Evolutionary conservation across 768 basidiomycete species (phyloP), one percentile per base, ranked within the genome.

Genomic region (Daedaleopsis sinensis): DNA sequence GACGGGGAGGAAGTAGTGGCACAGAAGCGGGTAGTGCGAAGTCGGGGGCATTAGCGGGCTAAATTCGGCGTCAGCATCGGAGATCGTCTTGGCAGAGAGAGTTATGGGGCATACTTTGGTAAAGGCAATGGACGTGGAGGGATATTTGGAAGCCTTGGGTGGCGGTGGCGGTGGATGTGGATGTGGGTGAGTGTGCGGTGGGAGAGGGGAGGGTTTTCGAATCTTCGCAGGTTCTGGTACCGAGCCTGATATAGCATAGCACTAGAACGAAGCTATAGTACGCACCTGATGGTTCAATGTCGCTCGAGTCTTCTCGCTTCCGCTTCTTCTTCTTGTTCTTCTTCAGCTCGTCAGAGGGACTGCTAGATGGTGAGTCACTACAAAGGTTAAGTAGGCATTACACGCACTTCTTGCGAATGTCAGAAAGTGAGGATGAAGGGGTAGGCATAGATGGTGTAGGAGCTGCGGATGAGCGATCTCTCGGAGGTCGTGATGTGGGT

Each of bases 241-340:
- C 19, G 32, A 21, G 47, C 19, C 51, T 44, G 19, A 48, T 37
- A 65, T 67, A 57, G 67, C 64, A 32, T 7, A 35, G 23, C 21
- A 18, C 39, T 21, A 21, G 42, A 61, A 36, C 55, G 54, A 47
- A 55, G 57, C 55, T 49, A 60, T 57, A 11, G 56, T 59, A 50
- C 72, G 55, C 73, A 84, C 85, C 84, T 70, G 78, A 79, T 68
- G 78, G 79, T 68, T 92, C 90, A 36, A 77, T 73, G 64, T 92
- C 91, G 65, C 88, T 89, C n/a, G 86, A 86, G 42, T 81, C 78
- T 42, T 91, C 90, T 58, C 89, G 83, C 81, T 90, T 91, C 74
- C 91, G 89, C 71, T 93, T 93, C 77, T 92, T 91, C 77, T 90
- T 91, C 79, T 89, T 63, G 53, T 63, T 91, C 76, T 90, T 73